Evolutionary conservation across 2,329 filamentous ascomycete species (phyloP), one percentile per base, ranked within the genome.

Genomic region (Fusarium mexicanum): DNA sequence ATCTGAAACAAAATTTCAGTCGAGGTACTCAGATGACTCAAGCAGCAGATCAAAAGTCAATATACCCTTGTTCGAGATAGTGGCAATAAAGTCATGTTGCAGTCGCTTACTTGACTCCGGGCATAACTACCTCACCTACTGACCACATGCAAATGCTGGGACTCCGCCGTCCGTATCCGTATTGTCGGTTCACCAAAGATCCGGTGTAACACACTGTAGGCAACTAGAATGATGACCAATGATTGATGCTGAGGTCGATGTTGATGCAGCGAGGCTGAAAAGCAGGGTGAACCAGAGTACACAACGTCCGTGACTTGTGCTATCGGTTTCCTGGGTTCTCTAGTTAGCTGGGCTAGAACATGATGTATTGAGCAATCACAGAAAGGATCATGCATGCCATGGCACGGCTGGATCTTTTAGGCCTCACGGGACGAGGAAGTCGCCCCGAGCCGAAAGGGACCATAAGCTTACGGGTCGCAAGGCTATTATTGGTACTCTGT

Each of bases 371-470:
- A 59, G 62, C 54, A 54, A 51, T 58, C 29, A 38, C 16, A 59
- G 11, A 40, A 26, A 61, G 51, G 47, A 40, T 18, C 26, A 10
- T 63, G 48, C 58, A 67, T 73, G 57, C 50, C 55, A 72, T 58
- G 40, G 58, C 24, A 73, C 18, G 55, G 60, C 55, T 73, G 51
- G 65, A 50, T 47, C 43, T 16, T 29, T 44, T 57, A 37, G 40
- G 37, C 38, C 55, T 64, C 29, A 54, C 66, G 38, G 58, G 46
- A 41, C 38, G 59, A 53, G 58, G 62, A 54, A 71, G 26, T 63
- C 61, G 61, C 54, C 53, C 72, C 69, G 69, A 73, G 55, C 68
- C 64, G 72, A 73, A 61, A 53, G 64, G 43, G n/a, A 48, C 35
- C 59, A 60, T 73, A 57, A 62, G 60, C 43, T 67, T 50, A 51